phyloP scores from a whole-genome alignment of 176 grass and related monocot species.

The Musa acuminata region DNA sequence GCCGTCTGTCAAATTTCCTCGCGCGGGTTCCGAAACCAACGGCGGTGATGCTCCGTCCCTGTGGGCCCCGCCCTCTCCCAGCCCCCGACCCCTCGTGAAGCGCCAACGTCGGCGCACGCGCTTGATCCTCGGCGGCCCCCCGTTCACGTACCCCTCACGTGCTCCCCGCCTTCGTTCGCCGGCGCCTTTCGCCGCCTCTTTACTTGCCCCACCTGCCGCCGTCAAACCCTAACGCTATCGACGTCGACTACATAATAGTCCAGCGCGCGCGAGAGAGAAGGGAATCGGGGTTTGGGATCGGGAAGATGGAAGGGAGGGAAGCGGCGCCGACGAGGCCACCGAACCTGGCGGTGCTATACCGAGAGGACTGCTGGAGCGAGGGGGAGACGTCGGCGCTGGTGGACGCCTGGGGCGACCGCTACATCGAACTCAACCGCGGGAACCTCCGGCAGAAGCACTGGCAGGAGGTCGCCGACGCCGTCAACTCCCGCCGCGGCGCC shows the following conservation, averaged over 20 bases:
- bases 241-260: neutral
- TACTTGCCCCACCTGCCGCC: neutral
- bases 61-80: neutral
- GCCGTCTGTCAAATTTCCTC: neutral
- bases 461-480: constrained; percentile 86
- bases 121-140: neutral
- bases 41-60: constrained; percentile 1
- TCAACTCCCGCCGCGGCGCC: constrained; percentile 59
- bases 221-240: constrained; percentile 4
- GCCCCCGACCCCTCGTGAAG: neutral
- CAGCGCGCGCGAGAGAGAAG: neutral
- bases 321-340: constrained; percentile 35
- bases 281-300: constrained; percentile 6
- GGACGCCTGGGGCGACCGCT: constrained; percentile 73
- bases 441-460: constrained; percentile 99
- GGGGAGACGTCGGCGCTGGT: constrained; percentile 91
- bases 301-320: constrained; percentile 13
- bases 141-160: neutral
- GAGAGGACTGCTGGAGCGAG: constrained; percentile 99
- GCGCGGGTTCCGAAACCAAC: neutral
- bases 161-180: neutral
- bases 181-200: neutral
- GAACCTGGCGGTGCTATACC: constrained; percentile 77
- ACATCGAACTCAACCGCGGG: constrained; percentile 88
- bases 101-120: neutral